Base-by-base conservation (phyloP, 805 yeast species). In the Candida patagonica region DNA sequence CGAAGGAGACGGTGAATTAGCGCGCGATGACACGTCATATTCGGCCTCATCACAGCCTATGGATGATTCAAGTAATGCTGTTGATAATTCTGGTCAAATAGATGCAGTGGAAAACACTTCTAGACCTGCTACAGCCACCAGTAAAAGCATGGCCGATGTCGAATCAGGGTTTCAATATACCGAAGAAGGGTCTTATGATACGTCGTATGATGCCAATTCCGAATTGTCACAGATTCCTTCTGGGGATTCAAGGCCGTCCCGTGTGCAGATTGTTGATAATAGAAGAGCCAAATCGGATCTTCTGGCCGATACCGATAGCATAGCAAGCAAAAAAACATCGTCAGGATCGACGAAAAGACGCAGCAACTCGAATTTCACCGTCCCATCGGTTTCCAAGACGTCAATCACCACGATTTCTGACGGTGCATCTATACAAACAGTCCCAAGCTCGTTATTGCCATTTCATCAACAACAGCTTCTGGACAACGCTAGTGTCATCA, bases 401-500 rank as follows among this genome's bases (percentile, higher is more conserved):
- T 46, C 52, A 9, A 39, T 50, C 38, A 50, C 55, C 16, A 49
- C 55, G 8, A 43, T 48, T 13, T 34, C 49, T 2, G 24, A 24
- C n/a, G 38, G 15, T 23, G 35, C 25, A 10, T 36, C 26, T n/a
- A 17, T 13, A 4, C 23, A 16, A 12, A 15, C 38, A n/a, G 13
- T 16, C 4, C 31, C 31, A 3, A 6, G 36, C 12, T 26, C 35
- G 30, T 25, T 34, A 37, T 40, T 16, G 27, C 30, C 39, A 13
- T 35, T 21, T 20, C 25, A 26, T 26, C 26, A 33, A 16, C 36
- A 26, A 7, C 35, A 43, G 10, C 17, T 33, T 17, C 30, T 43
- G 24, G 65, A 60, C 40, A 49, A 52, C 4, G 65, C 65, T n/a
- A 53, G 60, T 22, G 61, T 61, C 22, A 47, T 60, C 42, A 61